Evolutionary conservation across 371 early-diverging fungal genomes (phyloP), one percentile per base, ranked within the genome.

Genomic region (Gilbertella persicaria): DNA sequence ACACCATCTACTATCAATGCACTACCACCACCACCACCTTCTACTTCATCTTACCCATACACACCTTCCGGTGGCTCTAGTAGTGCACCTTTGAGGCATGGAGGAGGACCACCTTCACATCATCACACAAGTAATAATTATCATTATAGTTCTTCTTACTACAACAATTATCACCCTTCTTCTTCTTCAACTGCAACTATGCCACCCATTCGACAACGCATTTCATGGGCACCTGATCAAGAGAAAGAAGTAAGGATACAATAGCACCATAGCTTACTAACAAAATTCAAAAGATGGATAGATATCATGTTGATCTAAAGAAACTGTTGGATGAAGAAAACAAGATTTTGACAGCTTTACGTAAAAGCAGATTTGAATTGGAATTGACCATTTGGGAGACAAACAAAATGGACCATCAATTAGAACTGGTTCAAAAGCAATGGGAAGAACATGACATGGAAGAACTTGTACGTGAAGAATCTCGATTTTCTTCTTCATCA

Each of bases 321-420:
- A 72, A 68, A 23, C 23, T 70, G 16, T 59, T 57, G 29, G 62
- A 63, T 2, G 81, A 85, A 29, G 82, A 82, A 16, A 53, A 66
- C 37, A 67, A 70, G 36, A 57, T 69, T 4, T 60, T 74, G 28
- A 50, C 64, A 8, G 58, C 71, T 6, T 49, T 58, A 8, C 71
- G 83, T 26, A 78, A 73, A 50, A 69, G 74, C 26, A 58, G 67
- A 16, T 82, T 83, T 53, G 82, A 85, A 20, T 45, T 73, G 20
- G 67, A 61, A 49, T 28, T 85, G 44, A 71, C 78, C 0, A 71
- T 73, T 48, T 83, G 81, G 82, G 86, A 85, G 47, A 73, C 75
- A 5, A 67, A 63, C 29, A 82, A 81, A 55, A 62, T 76, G 53
- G 80, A 78, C 23, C 66, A 73, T 45, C 82, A 82, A 57, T 36